phyloP scores from a whole-genome alignment of 2,329 filamentous ascomycete genomes.

The Penicillium sp. region DNA sequence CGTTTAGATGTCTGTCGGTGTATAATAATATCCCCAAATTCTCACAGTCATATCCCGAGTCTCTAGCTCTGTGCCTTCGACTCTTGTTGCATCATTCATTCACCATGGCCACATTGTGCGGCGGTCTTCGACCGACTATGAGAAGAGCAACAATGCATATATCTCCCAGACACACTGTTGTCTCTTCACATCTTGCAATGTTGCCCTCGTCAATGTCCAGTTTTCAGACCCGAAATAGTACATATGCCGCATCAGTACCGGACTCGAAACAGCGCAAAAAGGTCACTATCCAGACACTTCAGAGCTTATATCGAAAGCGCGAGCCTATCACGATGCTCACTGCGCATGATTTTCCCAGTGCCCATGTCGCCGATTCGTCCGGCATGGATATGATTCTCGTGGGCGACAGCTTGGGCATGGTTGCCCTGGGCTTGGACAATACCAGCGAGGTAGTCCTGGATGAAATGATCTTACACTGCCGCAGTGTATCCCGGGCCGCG shows the following conservation, averaged over 20 bases:
- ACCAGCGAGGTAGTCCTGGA: slow-evolving; percentile 88
- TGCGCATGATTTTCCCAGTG: slow-evolving; percentile 91
- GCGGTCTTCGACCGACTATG: too few species aligned
- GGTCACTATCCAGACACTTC: slow-evolving; percentile 73
- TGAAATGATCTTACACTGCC: slow-evolving; percentile 91
- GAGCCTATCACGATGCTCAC: slow-evolving; percentile 92
- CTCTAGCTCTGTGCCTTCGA: too few species aligned
- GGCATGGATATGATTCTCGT: slow-evolving; percentile 90
- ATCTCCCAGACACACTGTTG: background rate
- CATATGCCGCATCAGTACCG: background rate
- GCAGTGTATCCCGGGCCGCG: slow-evolving; percentile 76
- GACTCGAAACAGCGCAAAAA: slow-evolving; percentile 58
- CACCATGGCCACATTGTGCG: too few species aligned
- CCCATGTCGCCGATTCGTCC: slow-evolving; percentile 79
- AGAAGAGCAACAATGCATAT: too few species aligned
- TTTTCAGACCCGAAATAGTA: background rate
- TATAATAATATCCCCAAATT: too few species aligned
- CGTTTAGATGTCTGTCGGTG: too few species aligned
- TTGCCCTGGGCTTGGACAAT: slow-evolving; percentile 89
- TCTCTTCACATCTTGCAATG: background rate
- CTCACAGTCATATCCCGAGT: too few species aligned
- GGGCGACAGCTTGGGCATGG: slow-evolving; percentile 92
- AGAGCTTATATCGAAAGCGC: slow-evolving; percentile 65
- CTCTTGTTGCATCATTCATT: too few species aligned
- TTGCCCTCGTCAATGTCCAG: background rate